Evolutionary conservation across 2,329 filamentous ascomycete species (phyloP).

Genomic region (Xylariaceae sp.): DNA sequence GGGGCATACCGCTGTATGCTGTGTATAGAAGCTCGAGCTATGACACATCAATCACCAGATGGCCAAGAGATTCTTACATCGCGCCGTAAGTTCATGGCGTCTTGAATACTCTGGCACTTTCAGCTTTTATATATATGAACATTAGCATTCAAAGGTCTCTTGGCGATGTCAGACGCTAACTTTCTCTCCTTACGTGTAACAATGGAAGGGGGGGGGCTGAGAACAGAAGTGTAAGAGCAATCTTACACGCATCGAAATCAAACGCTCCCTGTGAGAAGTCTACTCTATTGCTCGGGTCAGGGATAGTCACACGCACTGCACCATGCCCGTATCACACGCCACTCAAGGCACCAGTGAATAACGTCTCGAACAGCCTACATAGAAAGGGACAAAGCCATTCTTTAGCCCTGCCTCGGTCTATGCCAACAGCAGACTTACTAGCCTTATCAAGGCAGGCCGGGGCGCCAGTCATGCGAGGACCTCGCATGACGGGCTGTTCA

Average conservation of each 20-base stretch:
- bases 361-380: not conserved
- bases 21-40: no score
- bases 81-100: not conserved
- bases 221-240: not conserved
- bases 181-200: no score
- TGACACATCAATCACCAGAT: not conserved
- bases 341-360: not conserved
- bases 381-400: not conserved
- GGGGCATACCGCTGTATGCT: no score
- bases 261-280: not conserved
- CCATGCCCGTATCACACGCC: not conserved
- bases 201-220: no score
- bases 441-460: conserved; percentile 18
- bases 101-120: conserved; percentile 5
- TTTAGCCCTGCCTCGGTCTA: not conserved
- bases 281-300: no score
- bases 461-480: not conserved
- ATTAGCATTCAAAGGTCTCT: no score
- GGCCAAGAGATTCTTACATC: not conserved
- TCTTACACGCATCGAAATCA: conserved; percentile 5
- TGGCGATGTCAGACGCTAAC: no score
- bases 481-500: no score
- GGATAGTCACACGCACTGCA: not conserved
- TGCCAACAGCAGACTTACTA: not conserved
- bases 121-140: conserved; percentile 5